Percentiles rank a stretch among this genome's conserved stretches.
Conservation (phyloP, 2,329 filamentous ascomycete genomes). For the Blastomyces silverae region DNA sequence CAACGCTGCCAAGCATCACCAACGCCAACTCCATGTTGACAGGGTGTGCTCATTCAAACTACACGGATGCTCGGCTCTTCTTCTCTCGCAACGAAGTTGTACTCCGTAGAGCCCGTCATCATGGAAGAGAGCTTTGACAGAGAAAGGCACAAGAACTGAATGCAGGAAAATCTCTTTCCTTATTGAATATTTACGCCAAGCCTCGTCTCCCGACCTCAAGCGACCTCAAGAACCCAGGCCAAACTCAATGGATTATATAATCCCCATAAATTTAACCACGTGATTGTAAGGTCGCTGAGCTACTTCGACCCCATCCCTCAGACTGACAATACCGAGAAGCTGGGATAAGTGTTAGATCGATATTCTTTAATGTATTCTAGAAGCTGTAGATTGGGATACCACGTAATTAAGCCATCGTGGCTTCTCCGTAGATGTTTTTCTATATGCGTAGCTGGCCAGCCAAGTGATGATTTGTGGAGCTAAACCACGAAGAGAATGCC, state of each 20-base stretch:
- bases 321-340: too few species aligned
- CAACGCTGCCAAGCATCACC: conserved; percentile 12
- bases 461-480: neutral
- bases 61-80: neutral
- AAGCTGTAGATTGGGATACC: too few species aligned
- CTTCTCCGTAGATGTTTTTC: neutral
- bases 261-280: too few species aligned
- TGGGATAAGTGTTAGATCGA: too few species aligned
- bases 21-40: neutral
- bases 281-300: too few species aligned
- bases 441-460: too few species aligned
- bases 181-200: too few species aligned
- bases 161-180: neutral
- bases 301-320: too few species aligned
- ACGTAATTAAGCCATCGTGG: neutral
- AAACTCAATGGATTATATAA: neutral
- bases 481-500: conserved; percentile 4
- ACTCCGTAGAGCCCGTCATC: too few species aligned
- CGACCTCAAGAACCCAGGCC: neutral
- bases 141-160: neutral
- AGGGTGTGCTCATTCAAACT: neutral
- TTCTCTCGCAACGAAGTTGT: neutral
- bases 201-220: neutral
- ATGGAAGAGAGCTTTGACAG: neutral
- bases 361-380: too few species aligned